Evolutionary conservation across 768 basidiomycete species (phyloP), one percentile per base, ranked within the genome.

Genomic region (Tylopilus plumbeoviolaceoides): DNA sequence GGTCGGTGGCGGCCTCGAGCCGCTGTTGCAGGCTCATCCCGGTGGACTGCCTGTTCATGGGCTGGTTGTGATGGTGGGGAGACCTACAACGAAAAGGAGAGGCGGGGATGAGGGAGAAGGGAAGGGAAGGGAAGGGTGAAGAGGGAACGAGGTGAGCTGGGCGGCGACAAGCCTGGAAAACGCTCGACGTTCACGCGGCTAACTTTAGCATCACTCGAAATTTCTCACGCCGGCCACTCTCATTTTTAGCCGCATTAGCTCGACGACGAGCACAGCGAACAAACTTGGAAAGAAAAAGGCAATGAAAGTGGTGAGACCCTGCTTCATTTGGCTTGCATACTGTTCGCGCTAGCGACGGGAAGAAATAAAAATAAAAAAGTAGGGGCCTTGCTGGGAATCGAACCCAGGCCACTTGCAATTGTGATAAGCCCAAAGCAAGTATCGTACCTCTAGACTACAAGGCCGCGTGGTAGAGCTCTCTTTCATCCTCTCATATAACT

Each of bases 341-440:
- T 7, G 2, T 15, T 36, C 35, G 35, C 35, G 35, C 1, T 8
- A 15, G 15, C 14, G 35, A 36, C 3, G 8, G 8, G 11, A 8
- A 36, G 15, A 38, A 38, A 38, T n/a, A n/a, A n/a, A n/a, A 38
- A n/a, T n/a, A 5, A 7, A 38, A 38, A 38, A 38, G n/a, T 68
- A 65, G 61, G 68, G 70, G 71, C 71, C 67, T 69, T 60, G 59
- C 70, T 67, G 71, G 66, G 69, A 72, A 68, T 72, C 65, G 71
- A 71, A 71, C 70, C 69, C 68, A 73, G 68, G 68, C 59, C 70
- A 69, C 65, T 64, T 61, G 61, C 56, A 59, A 68, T 65, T 61
- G 66, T 35, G 50, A 15, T 31, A 0, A n/a, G 39, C 67, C 67
- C 67, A 69, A 69, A 71, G 68, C 70, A 68, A 70, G 63, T 68